Base-by-base conservation (phyloP, 352 stramenopile species). In the Pythium myriotylum region DNA sequence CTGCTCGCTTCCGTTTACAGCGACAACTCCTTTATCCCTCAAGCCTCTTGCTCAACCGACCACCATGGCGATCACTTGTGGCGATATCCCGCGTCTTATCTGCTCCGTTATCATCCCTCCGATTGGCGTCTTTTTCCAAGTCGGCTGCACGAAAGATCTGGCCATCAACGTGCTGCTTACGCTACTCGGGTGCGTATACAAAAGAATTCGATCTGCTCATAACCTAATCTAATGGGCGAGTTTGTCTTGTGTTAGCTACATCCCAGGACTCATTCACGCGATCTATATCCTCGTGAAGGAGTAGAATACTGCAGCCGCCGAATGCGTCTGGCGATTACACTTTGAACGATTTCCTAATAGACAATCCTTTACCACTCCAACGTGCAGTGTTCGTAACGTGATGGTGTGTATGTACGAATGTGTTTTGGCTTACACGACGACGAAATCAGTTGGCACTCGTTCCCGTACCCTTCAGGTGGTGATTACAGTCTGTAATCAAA, bases 81-180 rank as follows among this genome's bases (percentile, higher is more conserved):
- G 79, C 47, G 78, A 82, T 40, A 68, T 76, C 59, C 72, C 73
- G 54, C 70, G 70, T 27, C 50, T 84, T 37, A 69, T 88, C n/a
- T 76, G 77, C 59, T 73, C 74, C 2, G 65, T 86, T 46, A 46
- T 85, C 49, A 57, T 86, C 24, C 55, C 62, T 20, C 66, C 66
- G 8, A 14, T 73, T 17, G 66, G 66, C 33, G 66, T 73, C 12
- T 70, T 70, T 26, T 67, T 73, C 48, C 54, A 70, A 19, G 50
- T 57, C 16, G 66, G 66, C 19, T 70, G 62, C 59, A 62, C 39
- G 47, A 67, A 71, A 40, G 62, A 68, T 47, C 45, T 74, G 2
- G 43, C 50, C 19, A 74, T 74, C 52, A 73, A 70, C 41, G 26
- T 60, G 17, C 51, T 74, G 43, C 41, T 73, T 37, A 73, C 66